A percentile compares a stretch with the other conserved stretches of the same genome.
These are phyloP conservation scores for Sclerospora graminicola DNA, from an alignment of 352 stramenopile species.

Conservation along the genomic window DNA sequence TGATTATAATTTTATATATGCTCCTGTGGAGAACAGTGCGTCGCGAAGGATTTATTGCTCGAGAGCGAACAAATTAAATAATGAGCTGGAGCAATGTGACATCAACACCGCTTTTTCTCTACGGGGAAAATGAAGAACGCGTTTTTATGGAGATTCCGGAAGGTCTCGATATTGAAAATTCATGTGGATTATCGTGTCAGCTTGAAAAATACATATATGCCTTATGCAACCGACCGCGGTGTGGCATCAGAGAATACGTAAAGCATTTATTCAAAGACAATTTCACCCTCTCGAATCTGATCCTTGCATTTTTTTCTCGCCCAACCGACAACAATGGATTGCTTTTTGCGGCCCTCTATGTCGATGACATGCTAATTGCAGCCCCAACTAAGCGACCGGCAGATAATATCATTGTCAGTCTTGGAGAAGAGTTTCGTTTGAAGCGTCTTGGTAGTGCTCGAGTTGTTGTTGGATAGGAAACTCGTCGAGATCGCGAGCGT, in stretches of 20 bases:
- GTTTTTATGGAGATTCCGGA: conserved; percentile 7
- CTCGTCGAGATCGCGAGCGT: too few species aligned
- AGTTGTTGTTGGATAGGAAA: not conserved
- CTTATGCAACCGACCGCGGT: conserved; percentile 23
- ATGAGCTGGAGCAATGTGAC: conserved; percentile 11
- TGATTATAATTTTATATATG: conserved; percentile 2
- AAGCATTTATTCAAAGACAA: not conserved
- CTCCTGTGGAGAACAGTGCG: not conserved
- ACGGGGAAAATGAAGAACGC: conserved; percentile 11
- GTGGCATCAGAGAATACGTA: conserved; percentile 16
- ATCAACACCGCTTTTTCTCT: conserved; percentile 21
- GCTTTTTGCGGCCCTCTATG: conserved; percentile 5
- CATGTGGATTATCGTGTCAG: conserved; percentile 8
- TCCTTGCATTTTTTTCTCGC: too few species aligned
- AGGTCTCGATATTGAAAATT: not conserved
- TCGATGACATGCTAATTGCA: conserved; percentile 7
- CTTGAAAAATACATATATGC: conserved; percentile 18
- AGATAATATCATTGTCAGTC: not conserved
- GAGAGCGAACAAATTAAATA: not conserved
- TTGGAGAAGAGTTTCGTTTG: not conserved
- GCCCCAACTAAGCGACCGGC: not conserved
- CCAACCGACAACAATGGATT: too few species aligned
- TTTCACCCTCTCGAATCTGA: too few species aligned
- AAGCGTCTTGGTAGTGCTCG: too few species aligned
- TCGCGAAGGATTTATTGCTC: not conserved